phyloP scores from a whole-genome alignment of 2,329 filamentous ascomycete species.

The Colletotrichum karsti region DNA sequence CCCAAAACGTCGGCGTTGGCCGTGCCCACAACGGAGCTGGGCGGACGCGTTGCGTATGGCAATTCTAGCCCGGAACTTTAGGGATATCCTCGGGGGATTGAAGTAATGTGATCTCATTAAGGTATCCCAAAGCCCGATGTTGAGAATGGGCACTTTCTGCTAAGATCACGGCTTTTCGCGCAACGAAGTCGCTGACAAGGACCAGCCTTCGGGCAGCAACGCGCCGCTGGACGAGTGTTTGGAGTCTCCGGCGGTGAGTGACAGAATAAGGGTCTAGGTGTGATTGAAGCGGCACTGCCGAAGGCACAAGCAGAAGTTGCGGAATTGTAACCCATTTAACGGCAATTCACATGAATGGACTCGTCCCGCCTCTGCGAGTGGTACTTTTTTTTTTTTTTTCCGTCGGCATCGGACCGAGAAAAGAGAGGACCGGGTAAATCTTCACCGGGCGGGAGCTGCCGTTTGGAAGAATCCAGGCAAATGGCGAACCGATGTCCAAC shows the following conservation, averaged over 20 bases:
- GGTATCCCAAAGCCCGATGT: too few relatives aligned
- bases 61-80: background rate
- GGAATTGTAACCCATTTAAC: background rate
- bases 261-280: too few relatives aligned
- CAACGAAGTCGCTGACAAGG: background rate
- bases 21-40: background rate
- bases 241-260: too few relatives aligned
- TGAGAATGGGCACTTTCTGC: too few relatives aligned
- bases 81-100: background rate
- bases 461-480: background rate
- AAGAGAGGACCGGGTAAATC: background rate
- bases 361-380: background rate
- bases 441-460: constrained; percentile 4
- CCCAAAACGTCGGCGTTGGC: background rate
- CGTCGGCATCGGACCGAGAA: constrained; percentile 1
- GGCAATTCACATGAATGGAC: background rate
- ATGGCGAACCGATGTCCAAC: background rate
- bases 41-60: background rate
- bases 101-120: background rate
- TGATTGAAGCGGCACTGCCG: background rate
- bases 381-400: background rate
- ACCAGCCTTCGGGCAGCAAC: background rate
- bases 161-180: background rate
- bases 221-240: too few relatives aligned
- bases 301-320: background rate